Conservation (phyloP, 306 rosid genomes). For the Alnus glutinosa region DNA sequence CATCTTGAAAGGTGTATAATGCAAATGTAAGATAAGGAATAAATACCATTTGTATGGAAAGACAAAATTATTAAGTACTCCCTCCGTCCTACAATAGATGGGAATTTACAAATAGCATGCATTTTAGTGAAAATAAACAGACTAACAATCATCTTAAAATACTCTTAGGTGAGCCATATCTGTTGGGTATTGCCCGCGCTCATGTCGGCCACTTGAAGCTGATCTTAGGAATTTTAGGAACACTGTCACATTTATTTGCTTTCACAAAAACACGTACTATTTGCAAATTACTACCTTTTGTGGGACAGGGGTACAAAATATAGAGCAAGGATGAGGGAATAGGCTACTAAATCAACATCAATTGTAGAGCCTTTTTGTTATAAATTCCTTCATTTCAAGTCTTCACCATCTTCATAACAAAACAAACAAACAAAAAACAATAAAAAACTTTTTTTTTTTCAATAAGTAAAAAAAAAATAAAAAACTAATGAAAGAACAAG, state of each 20-base stretch:
- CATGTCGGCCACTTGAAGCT: not conserved
- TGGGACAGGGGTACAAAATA: not conserved
- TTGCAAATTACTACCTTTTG: too few relatives aligned
- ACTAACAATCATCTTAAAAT: not conserved
- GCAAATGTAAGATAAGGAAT: too few relatives aligned
- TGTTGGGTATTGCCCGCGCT: not conserved
- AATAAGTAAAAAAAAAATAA: not conserved
- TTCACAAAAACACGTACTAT: not conserved
- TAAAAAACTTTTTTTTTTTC: too few relatives aligned
- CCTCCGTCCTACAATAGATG: not conserved
- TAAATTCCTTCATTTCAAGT: not conserved
- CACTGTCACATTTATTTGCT: not conserved
- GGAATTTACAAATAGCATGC: not conserved
- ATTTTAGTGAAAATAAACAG: too few relatives aligned
- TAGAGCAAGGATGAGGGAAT: not conserved
- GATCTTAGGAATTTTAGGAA: not conserved
- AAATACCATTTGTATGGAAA: not conserved
- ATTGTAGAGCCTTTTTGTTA: too few relatives aligned
- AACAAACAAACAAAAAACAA: not conserved
- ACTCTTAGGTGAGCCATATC: not conserved
- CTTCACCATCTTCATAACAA: not conserved
- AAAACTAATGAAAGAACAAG: not conserved
- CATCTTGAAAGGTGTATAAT: too few relatives aligned
- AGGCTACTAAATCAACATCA: not conserved
- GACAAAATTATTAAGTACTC: not conserved